These are phyloP conservation scores for Metschnikowia dekortorum DNA, from an alignment of 805 yeast genomes.

Conservation along the genomic window DNA sequence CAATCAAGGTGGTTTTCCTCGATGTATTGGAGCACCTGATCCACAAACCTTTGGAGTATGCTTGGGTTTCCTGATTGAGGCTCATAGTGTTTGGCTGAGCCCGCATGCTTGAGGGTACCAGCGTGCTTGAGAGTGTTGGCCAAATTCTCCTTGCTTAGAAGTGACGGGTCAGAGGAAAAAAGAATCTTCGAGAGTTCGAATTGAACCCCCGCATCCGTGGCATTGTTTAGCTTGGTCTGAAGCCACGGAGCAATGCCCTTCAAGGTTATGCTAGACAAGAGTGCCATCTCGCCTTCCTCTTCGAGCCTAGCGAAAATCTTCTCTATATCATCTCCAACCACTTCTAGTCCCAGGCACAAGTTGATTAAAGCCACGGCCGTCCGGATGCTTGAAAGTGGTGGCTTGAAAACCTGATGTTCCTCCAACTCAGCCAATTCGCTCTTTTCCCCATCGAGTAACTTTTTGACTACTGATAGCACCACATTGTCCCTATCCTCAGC, in stretches of 20 bases:
- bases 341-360: constrained; percentile 4
- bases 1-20: constrained; percentile 22
- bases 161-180: constrained; percentile 11
- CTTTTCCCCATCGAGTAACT: constrained; percentile 36
- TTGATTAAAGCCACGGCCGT: constrained; percentile 14
- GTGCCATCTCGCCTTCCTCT: neutral
- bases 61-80: neutral
- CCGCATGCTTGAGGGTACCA: neutral
- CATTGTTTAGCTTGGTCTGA: neutral
- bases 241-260: neutral
- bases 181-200: constrained; percentile 6
- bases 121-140: constrained; percentile 1
- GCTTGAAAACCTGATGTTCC: constrained; percentile 4
- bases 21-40: constrained; percentile 18
- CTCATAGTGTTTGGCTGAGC: neutral
- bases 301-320: neutral
- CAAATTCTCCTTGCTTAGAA: constrained; percentile 13
- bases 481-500: constrained; percentile 18
- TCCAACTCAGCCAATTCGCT: constrained; percentile 30
- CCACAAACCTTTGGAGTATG: constrained; percentile 1
- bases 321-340: neutral
- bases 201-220: neutral
- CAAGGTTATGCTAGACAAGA: neutral
- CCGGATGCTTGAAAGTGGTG: constrained; percentile 10
- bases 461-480: constrained; percentile 27